A percentile compares a stretch with the other conserved stretches of the same genome.
Evolutionary conservation across 2,329 filamentous ascomycete genomes (phyloP).

Genomic region (Sarocladium strictum): DNA sequence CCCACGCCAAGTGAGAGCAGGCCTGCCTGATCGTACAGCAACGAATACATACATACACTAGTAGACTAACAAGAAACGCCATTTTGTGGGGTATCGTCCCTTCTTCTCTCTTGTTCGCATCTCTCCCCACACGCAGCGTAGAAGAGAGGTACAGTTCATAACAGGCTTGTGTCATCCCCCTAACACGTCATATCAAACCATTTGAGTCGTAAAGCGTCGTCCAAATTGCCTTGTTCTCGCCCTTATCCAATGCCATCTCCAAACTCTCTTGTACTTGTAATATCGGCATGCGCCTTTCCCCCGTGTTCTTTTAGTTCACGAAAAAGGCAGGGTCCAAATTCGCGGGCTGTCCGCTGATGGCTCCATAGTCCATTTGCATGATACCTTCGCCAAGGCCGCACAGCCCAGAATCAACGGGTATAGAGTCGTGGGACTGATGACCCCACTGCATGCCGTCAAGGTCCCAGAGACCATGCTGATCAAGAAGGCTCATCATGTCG

Average conservation of each 20-base stretch:
- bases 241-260: not conserved
- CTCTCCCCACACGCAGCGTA: not conserved
- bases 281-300: not conserved
- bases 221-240: not conserved
- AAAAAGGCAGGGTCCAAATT: conserved; percentile 37
- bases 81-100: conserved; percentile 7
- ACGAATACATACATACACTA: not conserved
- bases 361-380: conserved; percentile 30
- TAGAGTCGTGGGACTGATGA: conserved; percentile 16
- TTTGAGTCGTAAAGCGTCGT: conserved; percentile 2
- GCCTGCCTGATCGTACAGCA: not conserved
- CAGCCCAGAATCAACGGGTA: conserved; percentile 15
- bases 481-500: conserved; percentile 46
- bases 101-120: not conserved
- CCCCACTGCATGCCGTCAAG: conserved; percentile 52
- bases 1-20: not conserved
- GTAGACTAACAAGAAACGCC: not conserved
- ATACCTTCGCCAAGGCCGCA: conserved; percentile 27
- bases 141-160: not conserved
- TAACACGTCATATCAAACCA: not conserved
- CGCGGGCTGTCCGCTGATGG: conserved; percentile 29
- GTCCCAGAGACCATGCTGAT: conserved; percentile 50
- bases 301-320: conserved; percentile 25
- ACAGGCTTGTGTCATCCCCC: not conserved
- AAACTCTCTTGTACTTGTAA: not conserved